phyloP scores from a whole-genome alignment of 768 basidiomycete species.

The Tulasnella sp. region DNA sequence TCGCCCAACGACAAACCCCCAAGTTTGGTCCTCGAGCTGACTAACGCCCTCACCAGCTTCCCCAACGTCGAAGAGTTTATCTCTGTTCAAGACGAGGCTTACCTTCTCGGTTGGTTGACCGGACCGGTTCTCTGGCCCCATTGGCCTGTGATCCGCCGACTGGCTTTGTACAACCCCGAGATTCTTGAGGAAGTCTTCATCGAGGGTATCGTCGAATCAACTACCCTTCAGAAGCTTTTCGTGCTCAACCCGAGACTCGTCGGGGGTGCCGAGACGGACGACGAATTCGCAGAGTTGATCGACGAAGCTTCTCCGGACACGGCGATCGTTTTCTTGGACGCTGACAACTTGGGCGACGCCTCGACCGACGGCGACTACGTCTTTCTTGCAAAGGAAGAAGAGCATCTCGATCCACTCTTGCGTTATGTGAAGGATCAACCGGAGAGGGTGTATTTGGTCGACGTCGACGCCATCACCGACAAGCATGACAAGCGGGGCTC shows the following conservation, averaged over 20 bases:
- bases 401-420: not conserved
- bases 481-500: not conserved
- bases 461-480: not conserved
- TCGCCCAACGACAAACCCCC: not conserved
- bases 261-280: not conserved
- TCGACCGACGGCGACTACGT: constrained; percentile 1
- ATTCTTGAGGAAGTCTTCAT: constrained; percentile 25
- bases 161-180: constrained; percentile 20
- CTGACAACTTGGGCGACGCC: not conserved
- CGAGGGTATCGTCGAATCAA: constrained; percentile 24
- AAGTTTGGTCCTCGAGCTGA: not conserved
- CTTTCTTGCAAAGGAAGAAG: not conserved
- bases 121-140: not conserved
- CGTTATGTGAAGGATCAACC: not conserved
- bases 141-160: not conserved
- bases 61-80: not conserved
- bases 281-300: not conserved
- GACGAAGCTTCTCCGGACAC: not conserved
- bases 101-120: not conserved
- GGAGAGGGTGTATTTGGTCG: not conserved
- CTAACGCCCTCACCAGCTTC: not conserved
- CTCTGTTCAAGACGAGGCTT: not conserved
- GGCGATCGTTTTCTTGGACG: not conserved
- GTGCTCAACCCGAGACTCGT: not conserved
- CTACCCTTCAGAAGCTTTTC: constrained; percentile 15